phyloP scores from a whole-genome alignment of 192 early-diverging fungal genomes.

The Entomortierella parvispora region DNA sequence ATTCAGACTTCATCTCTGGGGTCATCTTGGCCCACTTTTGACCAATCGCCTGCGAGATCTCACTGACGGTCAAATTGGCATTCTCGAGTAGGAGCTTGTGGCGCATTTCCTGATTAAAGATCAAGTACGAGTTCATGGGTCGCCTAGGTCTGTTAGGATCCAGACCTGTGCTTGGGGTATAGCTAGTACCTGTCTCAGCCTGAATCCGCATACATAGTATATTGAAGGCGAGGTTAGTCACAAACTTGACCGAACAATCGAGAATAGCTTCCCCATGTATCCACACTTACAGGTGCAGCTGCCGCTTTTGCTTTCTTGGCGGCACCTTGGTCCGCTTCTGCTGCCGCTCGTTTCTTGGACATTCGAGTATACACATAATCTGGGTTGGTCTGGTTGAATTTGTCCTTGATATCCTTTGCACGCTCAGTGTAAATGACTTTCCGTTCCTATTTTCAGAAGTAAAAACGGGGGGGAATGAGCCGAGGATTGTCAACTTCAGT shows the following conservation, averaged over 20 bases:
- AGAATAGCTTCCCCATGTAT: not conserved
- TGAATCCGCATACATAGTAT: too few species aligned
- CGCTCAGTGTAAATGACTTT: constrained; percentile 66
- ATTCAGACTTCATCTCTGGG: constrained; percentile 51
- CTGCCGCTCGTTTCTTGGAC: constrained; percentile 43
- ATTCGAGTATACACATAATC: constrained; percentile 67
- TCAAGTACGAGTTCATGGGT: constrained; percentile 68
- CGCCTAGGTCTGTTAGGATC: constrained; percentile 63
- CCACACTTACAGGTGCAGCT: not conserved
- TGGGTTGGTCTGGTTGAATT: constrained; percentile 63
- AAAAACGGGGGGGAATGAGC: not conserved
- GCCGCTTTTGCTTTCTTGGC: constrained; percentile 20
- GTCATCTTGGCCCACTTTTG: constrained; percentile 62
- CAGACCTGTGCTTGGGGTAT: constrained; percentile 17
- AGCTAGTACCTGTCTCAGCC: not conserved
- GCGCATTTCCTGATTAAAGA: constrained; percentile 71
- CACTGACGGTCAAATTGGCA: constrained; percentile 66
- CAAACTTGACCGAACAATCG: not conserved
- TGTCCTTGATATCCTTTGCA: constrained; percentile 69
- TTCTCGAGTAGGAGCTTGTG: constrained; percentile 62
- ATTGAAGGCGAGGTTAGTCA: not conserved
- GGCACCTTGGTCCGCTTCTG: constrained; percentile 19
- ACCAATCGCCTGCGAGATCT: constrained; percentile 67
- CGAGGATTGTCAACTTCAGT: too few species aligned
- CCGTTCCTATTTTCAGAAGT: constrained; percentile 47